Evolutionary conservation across 177 flowering plant species (phyloP), one percentile per base, ranked within the genome.

Genomic region (Vitis hybrid): DNA sequence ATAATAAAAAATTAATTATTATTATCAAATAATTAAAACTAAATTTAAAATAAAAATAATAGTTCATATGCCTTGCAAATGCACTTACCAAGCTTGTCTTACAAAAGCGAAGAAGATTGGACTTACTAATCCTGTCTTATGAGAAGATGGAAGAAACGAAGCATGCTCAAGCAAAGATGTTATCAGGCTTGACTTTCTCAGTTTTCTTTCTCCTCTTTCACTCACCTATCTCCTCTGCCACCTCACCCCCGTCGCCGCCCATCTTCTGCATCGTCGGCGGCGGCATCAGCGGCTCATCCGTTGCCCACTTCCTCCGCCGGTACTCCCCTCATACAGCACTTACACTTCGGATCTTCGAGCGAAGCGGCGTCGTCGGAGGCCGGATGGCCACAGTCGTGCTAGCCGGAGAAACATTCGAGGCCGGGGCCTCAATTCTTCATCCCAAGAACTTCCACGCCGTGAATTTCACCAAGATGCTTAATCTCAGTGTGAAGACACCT

Each of bases 391-490:
- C 86, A 8, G 86, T 95, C 51, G n/a, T 79, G 3, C 50, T 95
- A 68, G 79, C 80, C 64, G 91, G 89, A 16, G 88, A 93, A 19
- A 83, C 82, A 2, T 91, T 95, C 78, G 98, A 95, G 77, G 99
- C 98, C 62, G 99, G 99, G 2, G 99, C 86, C 2, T 86, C 97
- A 5, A 84, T 93, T 59, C 83, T 95, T 58, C 99, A 95, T 76
- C 98, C 98, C 19, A 90, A 89, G 81, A 95, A 95, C 74, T 76
- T 76, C 39, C 89, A 93, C 76, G 88, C 89, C 52, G 29, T 78
- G 52, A 81, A 79, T 66, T 95, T 78, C 83, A 81, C 89, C 19
- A 48, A 71, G 10, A 58, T 68, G 10, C 83, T 93, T 15, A 75
- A 81, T 10, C 80, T 95, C 31, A 74, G 58, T 16, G 11, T 67